phyloP scores from a whole-genome alignment of 306 rosid genomes.

The Trifolium subterraneum region DNA sequence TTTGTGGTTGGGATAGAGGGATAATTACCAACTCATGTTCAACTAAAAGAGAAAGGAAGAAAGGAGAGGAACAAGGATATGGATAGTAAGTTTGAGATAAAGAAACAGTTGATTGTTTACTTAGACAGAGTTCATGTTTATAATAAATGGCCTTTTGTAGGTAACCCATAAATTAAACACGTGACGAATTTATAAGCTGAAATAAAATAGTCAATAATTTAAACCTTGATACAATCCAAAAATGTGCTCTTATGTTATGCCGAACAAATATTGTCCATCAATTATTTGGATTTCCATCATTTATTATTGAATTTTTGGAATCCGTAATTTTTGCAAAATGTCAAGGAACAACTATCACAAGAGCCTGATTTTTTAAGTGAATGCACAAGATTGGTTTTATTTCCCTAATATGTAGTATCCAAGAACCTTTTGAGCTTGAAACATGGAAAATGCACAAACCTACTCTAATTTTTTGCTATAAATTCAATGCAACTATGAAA shows the following conservation, averaged over 20 bases:
- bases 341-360: neutral
- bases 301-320: neutral
- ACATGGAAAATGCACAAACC: constrained; percentile 6
- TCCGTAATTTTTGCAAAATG: neutral
- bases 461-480: neutral
- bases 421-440: constrained; percentile 9
- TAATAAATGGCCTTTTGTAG: neutral
- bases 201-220: neutral
- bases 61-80: constrained; percentile 1
- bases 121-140: neutral
- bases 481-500: no score
- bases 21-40: neutral
- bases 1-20: neutral
- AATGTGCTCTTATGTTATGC: neutral
- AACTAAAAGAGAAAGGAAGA: neutral
- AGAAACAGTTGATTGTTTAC: neutral
- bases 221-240: neutral
- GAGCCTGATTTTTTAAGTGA: neutral
- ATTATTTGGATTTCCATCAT: constrained; percentile 2
- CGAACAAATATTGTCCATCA: neutral
- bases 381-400: constrained; percentile 6
- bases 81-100: neutral
- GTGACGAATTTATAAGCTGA: neutral
- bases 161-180: neutral
- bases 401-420: neutral